Conservation (phyloP, 768 basidiomycete genomes). For the Russula earlei region DNA sequence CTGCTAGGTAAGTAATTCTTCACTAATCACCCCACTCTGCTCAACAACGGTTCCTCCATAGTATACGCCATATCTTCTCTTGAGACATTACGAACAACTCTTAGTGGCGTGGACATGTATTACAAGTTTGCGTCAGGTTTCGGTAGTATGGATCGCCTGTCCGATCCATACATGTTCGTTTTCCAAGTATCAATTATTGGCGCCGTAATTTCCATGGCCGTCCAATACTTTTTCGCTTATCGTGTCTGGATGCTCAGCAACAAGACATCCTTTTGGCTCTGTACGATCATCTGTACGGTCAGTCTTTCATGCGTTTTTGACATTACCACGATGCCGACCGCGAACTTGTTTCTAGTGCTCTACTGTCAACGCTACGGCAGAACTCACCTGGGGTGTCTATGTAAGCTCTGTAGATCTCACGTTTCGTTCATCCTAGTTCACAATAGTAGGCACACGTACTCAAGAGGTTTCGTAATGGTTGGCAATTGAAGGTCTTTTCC, state of each 20-base stretch:
- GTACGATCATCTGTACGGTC: background rate
- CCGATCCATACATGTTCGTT: background rate
- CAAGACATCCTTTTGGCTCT: background rate
- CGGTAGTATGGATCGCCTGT: slow-evolving; percentile 12
- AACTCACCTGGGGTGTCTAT: background rate
- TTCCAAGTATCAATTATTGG: slow-evolving; percentile 2
- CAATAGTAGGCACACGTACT: background rate
- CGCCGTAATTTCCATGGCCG: background rate
- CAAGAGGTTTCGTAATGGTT: background rate
- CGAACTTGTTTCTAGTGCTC: background rate
- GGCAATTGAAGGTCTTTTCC: background rate
- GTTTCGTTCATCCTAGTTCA: background rate
- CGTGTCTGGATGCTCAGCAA: slow-evolving; percentile 8
- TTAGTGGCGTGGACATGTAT: slow-evolving; percentile 1
- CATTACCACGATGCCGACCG: too few species aligned
- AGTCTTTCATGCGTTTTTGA: background rate
- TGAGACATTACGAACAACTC: slow-evolving; percentile 2
- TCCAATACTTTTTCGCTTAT: slow-evolving; percentile 13
- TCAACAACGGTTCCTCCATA: background rate
- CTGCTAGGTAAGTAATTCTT: background rate
- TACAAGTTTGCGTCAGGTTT: slow-evolving; percentile 4
- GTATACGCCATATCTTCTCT: slow-evolving; percentile 1
- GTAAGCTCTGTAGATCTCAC: background rate
- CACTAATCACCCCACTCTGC: background rate
- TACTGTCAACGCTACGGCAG: background rate